phyloP scores from a whole-genome alignment of 768 basidiomycete genomes.

The Suillus bovinus region DNA sequence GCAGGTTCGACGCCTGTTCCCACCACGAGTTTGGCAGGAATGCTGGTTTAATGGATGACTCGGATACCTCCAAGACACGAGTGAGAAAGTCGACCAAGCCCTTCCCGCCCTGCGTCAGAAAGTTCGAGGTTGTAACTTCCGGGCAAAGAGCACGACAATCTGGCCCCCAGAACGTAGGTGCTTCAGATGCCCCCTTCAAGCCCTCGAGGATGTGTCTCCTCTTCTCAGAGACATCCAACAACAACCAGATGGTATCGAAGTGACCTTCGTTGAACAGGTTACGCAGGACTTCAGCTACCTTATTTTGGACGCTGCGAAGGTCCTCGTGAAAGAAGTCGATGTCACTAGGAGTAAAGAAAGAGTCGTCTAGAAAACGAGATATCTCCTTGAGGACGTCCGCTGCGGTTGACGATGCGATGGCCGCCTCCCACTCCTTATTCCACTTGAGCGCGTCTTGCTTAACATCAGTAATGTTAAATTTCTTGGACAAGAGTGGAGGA shows the following conservation, averaged over 20 bases:
- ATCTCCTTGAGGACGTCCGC: conserved; percentile 15
- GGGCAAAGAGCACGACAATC: conserved; percentile 21
- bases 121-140: conserved; percentile 14
- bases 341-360: too few relatives aligned
- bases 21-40: conserved; percentile 4
- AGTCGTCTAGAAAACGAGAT: not conserved
- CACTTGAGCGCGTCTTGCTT: conserved; percentile 17
- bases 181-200: conserved; percentile 12
- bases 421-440: conserved; percentile 25
- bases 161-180: conserved; percentile 1
- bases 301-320: not conserved
- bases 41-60: conserved; percentile 1
- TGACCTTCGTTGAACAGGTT: not conserved
- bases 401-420: conserved; percentile 12
- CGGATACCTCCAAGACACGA: conserved; percentile 2
- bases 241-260: conserved; percentile 18
- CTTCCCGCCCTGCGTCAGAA: conserved; percentile 14
- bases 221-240: conserved; percentile 16
- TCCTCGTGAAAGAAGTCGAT: conserved; percentile 7
- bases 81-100: conserved; percentile 10
- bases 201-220: conserved; percentile 17
- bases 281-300: not conserved
- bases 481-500: conserved; percentile 2
- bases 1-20: conserved; percentile 12
- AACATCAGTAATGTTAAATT: conserved; percentile 10